Percentiles rank a stretch among this genome's conserved stretches.
These are phyloP conservation scores for Pseudogymnoascus sp. DNA, from an alignment of 2,329 filamentous ascomycete genomes.

Conservation along the genomic window DNA sequence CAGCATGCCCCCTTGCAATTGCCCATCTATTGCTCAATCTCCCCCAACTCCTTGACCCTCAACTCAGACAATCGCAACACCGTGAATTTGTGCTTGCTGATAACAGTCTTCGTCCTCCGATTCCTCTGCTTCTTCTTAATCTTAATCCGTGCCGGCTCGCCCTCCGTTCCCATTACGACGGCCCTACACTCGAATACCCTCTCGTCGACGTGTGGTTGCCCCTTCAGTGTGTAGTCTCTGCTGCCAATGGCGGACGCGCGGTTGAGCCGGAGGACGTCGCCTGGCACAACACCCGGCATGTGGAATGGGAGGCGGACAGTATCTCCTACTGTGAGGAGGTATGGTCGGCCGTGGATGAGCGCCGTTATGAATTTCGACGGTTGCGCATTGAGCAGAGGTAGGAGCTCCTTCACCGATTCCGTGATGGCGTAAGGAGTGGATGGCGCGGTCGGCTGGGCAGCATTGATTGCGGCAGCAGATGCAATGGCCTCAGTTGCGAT, in stretches of 20 bases:
- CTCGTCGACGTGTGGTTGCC: constrained; percentile 75
- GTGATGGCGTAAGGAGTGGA: constrained; percentile 35
- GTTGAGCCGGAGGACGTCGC: constrained; percentile 82
- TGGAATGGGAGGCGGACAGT: constrained; percentile 69
- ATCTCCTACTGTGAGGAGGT: constrained; percentile 73
- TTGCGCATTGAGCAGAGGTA: constrained; percentile 67
- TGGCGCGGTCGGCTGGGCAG: constrained; percentile 16
- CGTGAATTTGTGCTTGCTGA: constrained; percentile 88
- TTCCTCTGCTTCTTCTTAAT: constrained; percentile 77
- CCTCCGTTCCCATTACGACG: constrained; percentile 76
- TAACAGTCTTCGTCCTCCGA: constrained; percentile 65
- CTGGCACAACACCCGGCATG: constrained; percentile 68
- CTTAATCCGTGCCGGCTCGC: constrained; percentile 68
- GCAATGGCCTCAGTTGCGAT: constrained; percentile 10
- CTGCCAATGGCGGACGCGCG: constrained; percentile 76
- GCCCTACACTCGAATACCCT: constrained; percentile 78
- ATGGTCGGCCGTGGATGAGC: constrained; percentile 72
- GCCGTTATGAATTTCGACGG: constrained; percentile 70
- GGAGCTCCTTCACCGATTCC: constrained; percentile 51
- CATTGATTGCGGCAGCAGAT: background rate
- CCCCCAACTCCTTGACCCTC: constrained; percentile 37
- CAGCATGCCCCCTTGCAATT: background rate
- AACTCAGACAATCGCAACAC: constrained; percentile 79
- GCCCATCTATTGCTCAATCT: constrained; percentile 28
- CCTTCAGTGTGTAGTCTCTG: constrained; percentile 84